Evolutionary conservation across 163 green algal species (phyloP).

Genomic region (Volvox carteri): DNA sequence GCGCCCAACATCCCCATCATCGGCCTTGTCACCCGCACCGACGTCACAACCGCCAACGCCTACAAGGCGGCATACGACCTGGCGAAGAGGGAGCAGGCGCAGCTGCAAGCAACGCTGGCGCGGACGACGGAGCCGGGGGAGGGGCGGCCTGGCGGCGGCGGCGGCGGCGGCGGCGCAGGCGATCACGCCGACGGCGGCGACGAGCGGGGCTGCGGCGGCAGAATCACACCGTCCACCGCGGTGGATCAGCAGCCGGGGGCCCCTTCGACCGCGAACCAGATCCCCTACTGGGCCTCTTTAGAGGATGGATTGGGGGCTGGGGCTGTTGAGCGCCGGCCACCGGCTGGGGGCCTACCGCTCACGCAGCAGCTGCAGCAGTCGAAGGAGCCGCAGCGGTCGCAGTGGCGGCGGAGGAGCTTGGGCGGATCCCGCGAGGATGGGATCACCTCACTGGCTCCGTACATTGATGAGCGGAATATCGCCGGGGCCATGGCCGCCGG

Average conservation of each 20-base stretch:
- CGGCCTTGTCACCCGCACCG: conserved; percentile 37
- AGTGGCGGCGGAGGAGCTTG: neutral
- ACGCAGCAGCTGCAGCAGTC: neutral
- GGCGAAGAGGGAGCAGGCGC: conserved; percentile 32
- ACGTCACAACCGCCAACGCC: conserved; percentile 2
- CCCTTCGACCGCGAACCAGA: neutral
- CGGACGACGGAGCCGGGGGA: neutral
- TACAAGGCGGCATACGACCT: conserved; percentile 31
- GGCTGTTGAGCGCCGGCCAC: neutral
- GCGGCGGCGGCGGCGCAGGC: neutral
- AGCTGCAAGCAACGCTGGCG: conserved; percentile 3
- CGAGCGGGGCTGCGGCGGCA: neutral
- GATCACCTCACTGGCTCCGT: neutral
- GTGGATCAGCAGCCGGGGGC: neutral
- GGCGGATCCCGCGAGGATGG: neutral
- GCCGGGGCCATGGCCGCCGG: neutral
- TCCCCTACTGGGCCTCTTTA: neutral
- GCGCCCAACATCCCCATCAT: conserved; percentile 23
- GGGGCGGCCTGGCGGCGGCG: neutral
- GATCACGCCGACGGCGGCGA: neutral
- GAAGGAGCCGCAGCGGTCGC: neutral
- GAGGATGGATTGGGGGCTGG: neutral
- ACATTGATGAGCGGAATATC: neutral
- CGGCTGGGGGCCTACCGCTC: neutral
- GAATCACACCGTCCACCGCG: neutral